Percentiles rank a stretch among this genome's conserved stretches.
These are phyloP conservation scores for Coemansia sp. DNA, from an alignment of 192 early-diverging fungal species.

Conservation along the genomic window DNA sequence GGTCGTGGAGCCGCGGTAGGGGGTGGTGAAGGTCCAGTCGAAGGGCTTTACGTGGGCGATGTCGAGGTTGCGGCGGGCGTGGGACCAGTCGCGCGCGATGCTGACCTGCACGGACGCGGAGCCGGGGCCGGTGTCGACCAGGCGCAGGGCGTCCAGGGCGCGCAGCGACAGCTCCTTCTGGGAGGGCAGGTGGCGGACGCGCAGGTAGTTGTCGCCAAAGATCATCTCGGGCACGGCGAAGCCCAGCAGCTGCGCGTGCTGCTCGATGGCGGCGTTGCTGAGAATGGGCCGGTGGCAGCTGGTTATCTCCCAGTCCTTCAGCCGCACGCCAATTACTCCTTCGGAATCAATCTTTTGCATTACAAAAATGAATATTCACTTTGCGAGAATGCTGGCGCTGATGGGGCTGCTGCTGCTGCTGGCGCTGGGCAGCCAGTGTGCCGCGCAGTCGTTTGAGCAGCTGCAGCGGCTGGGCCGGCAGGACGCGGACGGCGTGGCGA, in stretches of 20 bases:
- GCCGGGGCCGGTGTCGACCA: conserved; percentile 66
- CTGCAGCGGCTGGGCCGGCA: conserved; percentile 20
- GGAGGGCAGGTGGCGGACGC: conserved; percentile 53
- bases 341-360: conserved; percentile 33
- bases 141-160: conserved; percentile 71
- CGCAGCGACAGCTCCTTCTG: conserved; percentile 59
- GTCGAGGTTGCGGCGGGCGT: conserved; percentile 59
- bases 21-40: conserved; percentile 95
- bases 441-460: conserved; percentile 22
- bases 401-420: conserved; percentile 13
- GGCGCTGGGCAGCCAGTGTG: conserved; percentile 2
- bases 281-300: conserved; percentile 60
- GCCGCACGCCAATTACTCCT: conserved; percentile 34
- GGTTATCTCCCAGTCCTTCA: conserved; percentile 58
- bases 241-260: conserved; percentile 54
- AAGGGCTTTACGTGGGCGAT: conserved; percentile 88
- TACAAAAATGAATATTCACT: neutral
- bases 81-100: conserved; percentile 81
- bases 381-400: conserved; percentile 15
- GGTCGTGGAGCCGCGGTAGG: conserved; percentile 65
- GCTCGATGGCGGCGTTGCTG: conserved; percentile 57
- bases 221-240: conserved; percentile 95
- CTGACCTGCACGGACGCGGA: conserved; percentile 78
- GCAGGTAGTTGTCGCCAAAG: conserved; percentile 85
- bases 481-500: conserved; percentile 33